These are phyloP conservation scores for Sporothrix pseudoabietina DNA, from an alignment of 2,329 filamentous ascomycete genomes.

Conservation along the genomic window DNA sequence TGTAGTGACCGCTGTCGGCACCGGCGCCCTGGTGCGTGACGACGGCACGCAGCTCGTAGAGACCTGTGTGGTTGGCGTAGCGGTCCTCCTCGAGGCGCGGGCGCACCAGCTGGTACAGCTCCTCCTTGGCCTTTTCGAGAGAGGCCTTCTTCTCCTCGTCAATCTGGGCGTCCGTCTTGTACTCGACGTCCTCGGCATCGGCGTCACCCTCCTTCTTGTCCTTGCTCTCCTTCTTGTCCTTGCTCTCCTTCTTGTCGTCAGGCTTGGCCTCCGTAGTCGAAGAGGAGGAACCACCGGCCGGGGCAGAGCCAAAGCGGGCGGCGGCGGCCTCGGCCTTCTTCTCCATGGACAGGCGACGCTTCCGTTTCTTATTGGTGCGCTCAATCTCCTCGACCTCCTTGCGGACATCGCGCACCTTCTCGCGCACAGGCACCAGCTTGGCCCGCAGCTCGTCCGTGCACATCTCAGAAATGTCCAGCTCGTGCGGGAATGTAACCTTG, in stretches of 20 bases:
- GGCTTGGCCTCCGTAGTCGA: slow-evolving; percentile 42
- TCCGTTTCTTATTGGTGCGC: slow-evolving; percentile 87
- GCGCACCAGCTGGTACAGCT: slow-evolving; percentile 76
- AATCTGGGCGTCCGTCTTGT: slow-evolving; percentile 91
- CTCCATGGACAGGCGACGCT: slow-evolving; percentile 53
- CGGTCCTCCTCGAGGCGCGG: slow-evolving; percentile 74
- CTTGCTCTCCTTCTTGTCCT: slow-evolving; percentile 45
- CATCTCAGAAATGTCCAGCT: slow-evolving; percentile 91
- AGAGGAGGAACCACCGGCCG: slow-evolving; percentile 43
- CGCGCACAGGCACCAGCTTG: slow-evolving; percentile 84
- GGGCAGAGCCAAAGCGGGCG: neutral
- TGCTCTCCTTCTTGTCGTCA: slow-evolving; percentile 44
- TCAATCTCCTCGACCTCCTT: slow-evolving; percentile 96
- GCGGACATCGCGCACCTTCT: slow-evolving; percentile 91
- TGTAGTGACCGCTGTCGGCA: slow-evolving; percentile 97
- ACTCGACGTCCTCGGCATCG: slow-evolving; percentile 71
- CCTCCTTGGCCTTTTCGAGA: slow-evolving; percentile 80
- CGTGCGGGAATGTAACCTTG: slow-evolving; percentile 93
- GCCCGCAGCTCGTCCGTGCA: slow-evolving; percentile 87
- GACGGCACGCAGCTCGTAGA: slow-evolving; percentile 92
- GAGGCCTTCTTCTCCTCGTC: slow-evolving; percentile 80
- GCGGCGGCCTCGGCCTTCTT: slow-evolving; percentile 46
- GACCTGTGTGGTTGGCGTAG: slow-evolving; percentile 86
- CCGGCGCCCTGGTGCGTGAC: slow-evolving; percentile 96
- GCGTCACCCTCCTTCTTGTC: slow-evolving; percentile 56